Evolutionary conservation across 2,329 filamentous ascomycete genomes (phyloP).

Genomic region (Blastomyces silverae): DNA sequence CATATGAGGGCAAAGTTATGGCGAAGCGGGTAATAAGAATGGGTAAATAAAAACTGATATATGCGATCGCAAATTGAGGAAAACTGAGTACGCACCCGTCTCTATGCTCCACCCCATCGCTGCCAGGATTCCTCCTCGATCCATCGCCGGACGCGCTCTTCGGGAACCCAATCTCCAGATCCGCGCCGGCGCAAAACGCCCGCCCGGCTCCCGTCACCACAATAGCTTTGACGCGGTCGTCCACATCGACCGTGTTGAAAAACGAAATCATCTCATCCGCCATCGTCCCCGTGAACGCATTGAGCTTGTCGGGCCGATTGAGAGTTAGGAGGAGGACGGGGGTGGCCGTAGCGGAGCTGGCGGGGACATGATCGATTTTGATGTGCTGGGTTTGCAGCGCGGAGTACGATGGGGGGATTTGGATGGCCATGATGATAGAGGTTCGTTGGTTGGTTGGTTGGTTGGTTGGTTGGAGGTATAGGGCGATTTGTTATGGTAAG

Average conservation of each 20-base stretch:
- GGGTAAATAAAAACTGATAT: too few species aligned
- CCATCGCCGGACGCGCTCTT: conserved; percentile 17
- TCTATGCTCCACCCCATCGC: conserved; percentile 42
- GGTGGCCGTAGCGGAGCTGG: conserved; percentile 45
- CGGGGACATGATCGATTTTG: conserved; percentile 36
- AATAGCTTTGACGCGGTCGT: conserved; percentile 50
- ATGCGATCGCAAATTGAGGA: too few species aligned
- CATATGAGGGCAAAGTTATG: neutral
- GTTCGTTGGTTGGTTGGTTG: neutral
- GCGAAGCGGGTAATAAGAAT: too few species aligned
- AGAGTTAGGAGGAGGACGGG: conserved; percentile 46
- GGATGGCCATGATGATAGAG: conserved; percentile 1
- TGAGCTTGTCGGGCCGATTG: conserved; percentile 52
- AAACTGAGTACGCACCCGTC: conserved; percentile 42
- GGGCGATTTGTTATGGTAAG: neutral
- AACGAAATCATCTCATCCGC: conserved; percentile 40
- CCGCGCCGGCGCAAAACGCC: conserved; percentile 53
- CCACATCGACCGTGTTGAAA: conserved; percentile 47
- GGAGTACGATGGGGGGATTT: conserved; percentile 27
- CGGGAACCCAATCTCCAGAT: conserved; percentile 49
- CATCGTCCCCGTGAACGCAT: conserved; percentile 51
- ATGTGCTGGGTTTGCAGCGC: conserved; percentile 31
- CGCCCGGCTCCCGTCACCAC: conserved; percentile 49
- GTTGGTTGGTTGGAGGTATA: neutral
- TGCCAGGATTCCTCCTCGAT: conserved; percentile 27